phyloP scores from a whole-genome alignment of 2,329 filamentous ascomycete genomes.

The Colletotrichum phormii region DNA sequence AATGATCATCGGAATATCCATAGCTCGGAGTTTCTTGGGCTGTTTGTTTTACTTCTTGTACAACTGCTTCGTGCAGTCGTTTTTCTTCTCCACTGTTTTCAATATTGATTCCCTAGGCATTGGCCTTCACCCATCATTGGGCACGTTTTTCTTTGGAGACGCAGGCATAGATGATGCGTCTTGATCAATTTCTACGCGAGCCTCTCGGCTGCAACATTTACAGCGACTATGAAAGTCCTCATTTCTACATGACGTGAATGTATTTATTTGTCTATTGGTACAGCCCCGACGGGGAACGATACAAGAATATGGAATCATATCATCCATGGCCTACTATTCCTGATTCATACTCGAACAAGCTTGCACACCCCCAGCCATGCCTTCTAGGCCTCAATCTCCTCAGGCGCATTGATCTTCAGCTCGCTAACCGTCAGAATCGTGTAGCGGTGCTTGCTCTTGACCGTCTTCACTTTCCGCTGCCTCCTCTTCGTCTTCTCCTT shows the following conservation, averaged over 20 bases:
- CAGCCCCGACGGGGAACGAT: slow-evolving; percentile 19
- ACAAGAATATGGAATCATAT: slow-evolving; percentile 7
- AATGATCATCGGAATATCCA: slow-evolving; percentile 35
- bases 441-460: slow-evolving; percentile 90
- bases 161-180: slow-evolving; percentile 5
- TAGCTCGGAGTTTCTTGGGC: slow-evolving; percentile 35
- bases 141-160: background rate
- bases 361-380: background rate
- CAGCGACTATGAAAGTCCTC: background rate
- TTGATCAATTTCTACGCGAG: slow-evolving; percentile 2
- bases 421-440: slow-evolving; percentile 89
- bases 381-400: slow-evolving; percentile 49
- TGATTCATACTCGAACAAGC: slow-evolving; percentile 26
- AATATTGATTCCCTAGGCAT: slow-evolving; percentile 17
- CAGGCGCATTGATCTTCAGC: slow-evolving; percentile 70
- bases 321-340: slow-evolving; percentile 16
- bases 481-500: slow-evolving; percentile 87
- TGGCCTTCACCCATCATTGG: background rate
- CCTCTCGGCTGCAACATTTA: background rate
- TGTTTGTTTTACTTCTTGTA: slow-evolving; percentile 24
- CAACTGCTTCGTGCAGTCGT: slow-evolving; percentile 15
- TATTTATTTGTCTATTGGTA: slow-evolving; percentile 32
- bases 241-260: background rate
- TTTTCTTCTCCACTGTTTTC: slow-evolving; percentile 22
- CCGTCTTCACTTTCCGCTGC: slow-evolving; percentile 77